These are phyloP conservation scores for Apiospora pterosperma DNA, from an alignment of 2,329 filamentous ascomycete genomes.

Conservation along the genomic window DNA sequence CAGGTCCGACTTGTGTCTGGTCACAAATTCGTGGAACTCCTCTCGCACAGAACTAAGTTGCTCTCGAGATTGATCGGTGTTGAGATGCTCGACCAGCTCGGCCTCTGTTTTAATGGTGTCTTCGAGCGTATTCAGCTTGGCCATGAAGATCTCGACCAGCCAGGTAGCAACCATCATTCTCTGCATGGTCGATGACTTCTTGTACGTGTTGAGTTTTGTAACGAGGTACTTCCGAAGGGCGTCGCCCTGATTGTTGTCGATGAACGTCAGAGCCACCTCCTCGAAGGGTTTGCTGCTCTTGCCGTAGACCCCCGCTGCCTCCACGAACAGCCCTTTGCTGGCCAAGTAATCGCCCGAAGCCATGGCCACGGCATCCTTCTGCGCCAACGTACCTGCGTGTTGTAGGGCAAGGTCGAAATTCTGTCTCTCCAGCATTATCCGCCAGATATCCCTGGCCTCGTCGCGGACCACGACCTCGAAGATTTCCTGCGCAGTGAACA, in stretches of 20 bases:
- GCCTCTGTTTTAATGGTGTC: constrained; percentile 90
- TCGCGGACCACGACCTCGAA: constrained; percentile 90
- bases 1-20: constrained; percentile 79
- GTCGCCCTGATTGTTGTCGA: constrained; percentile 87
- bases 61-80: constrained; percentile 66
- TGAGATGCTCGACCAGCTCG: constrained; percentile 70
- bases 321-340: constrained; percentile 73
- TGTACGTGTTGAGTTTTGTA: constrained; percentile 77
- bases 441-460: constrained; percentile 91
- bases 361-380: constrained; percentile 88
- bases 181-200: constrained; percentile 86
- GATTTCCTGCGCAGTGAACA: constrained; percentile 87
- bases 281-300: constrained; percentile 97
- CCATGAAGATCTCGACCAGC: constrained; percentile 96
- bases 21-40: constrained; percentile 87
- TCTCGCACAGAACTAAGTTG: constrained; percentile 67
- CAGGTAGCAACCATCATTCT: constrained; percentile 92
- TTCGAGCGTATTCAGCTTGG: constrained; percentile 89
- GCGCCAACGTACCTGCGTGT: constrained; percentile 74
- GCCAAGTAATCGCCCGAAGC: constrained; percentile 88
- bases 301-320: constrained; percentile 88
- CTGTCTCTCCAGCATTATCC: constrained; percentile 81
- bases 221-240: constrained; percentile 86
- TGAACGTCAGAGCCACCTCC: constrained; percentile 86
- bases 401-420: constrained; percentile 85